Evolutionary conservation across 2,329 filamentous ascomycete species (phyloP), one percentile per base, ranked within the genome.

Genomic region (Trichoderma endophyticum): DNA sequence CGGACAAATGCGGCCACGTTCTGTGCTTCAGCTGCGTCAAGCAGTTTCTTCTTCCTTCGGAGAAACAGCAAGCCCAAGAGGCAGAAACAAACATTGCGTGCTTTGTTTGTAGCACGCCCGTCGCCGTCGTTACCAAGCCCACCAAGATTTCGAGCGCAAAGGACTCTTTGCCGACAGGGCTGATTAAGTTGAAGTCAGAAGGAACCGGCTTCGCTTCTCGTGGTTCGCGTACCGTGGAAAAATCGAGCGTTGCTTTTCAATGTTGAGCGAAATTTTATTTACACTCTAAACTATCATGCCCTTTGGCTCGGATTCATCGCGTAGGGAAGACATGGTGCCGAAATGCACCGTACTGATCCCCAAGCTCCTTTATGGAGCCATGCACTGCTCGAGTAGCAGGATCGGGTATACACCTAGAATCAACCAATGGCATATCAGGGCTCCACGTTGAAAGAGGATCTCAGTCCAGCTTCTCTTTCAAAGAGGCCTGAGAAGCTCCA

Each of bases 191-290:
- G 63, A 90, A 89, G 75, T 93, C 91, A 43, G 95, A 98, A 77
- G 95, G 95, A 0, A 98, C 95, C 0, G 95, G 95, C 0, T 98
- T 97, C 81, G 95, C 95, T 5, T 92, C 93, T 5, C 91, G 92
- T n/a, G 95, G 96, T 3, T 88, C 89, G 66, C 97, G 92, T 78
- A 88, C 93, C 76, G 94, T 97, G 18, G 92, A 92, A 82, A 96
- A 91, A 80, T 83, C 87, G 4, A 92, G 92, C 0, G 90, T 97
- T 21, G 91, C 91, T 0, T 97, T 97, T 80, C 93, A 97, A 79
- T 95, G 93, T 79, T 96, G 74, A 77, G 39, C 30, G 26, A 12
- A 14, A 12, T 18, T 48, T 59, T 3, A 5, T 59, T 62, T 18
- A 62, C 62, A 63, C 63, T 34, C 67, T 67, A 7, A 21, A 12